A percentile compares a stretch with the other conserved stretches of the same genome.
Conservation (phyloP, 148 eudicot species). For the Nyssa sinensis region DNA sequence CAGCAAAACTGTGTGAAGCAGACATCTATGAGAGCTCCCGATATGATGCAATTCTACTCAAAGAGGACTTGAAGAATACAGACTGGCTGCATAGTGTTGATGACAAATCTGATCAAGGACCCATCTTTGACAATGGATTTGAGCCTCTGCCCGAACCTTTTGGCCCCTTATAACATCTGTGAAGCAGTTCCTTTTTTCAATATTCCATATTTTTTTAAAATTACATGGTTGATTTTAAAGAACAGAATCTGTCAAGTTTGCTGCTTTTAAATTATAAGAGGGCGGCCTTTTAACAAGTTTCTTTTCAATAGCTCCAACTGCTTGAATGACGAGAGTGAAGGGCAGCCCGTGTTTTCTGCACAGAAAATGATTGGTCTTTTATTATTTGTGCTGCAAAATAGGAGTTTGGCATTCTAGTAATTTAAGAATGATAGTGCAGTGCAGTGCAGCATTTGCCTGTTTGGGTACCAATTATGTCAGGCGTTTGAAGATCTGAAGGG, state of each 20-base stretch:
- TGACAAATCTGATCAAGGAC: constrained; percentile 73
- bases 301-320: neutral
- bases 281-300: neutral
- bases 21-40: constrained; percentile 93
- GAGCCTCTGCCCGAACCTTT: constrained; percentile 90
- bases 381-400: neutral
- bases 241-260: neutral
- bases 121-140: constrained; percentile 74
- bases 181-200: constrained; percentile 2
- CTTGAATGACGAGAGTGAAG: neutral
- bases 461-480: too few species aligned
- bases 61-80: constrained; percentile 82
- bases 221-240: neutral
- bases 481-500: too few species aligned
- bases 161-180: constrained; percentile 52
- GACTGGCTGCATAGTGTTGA: constrained; percentile 84
- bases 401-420: too few species aligned
- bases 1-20: constrained; percentile 52
- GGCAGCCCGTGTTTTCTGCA: neutral
- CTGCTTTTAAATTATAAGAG: neutral
- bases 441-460: too few species aligned
- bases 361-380: neutral
- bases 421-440: too few species aligned
- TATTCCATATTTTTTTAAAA: too few species aligned
- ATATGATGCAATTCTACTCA: constrained; percentile 79